Evolutionary conservation across 1,284 basidiomycete species (phyloP).

Genomic region (Grifola frondosa): DNA sequence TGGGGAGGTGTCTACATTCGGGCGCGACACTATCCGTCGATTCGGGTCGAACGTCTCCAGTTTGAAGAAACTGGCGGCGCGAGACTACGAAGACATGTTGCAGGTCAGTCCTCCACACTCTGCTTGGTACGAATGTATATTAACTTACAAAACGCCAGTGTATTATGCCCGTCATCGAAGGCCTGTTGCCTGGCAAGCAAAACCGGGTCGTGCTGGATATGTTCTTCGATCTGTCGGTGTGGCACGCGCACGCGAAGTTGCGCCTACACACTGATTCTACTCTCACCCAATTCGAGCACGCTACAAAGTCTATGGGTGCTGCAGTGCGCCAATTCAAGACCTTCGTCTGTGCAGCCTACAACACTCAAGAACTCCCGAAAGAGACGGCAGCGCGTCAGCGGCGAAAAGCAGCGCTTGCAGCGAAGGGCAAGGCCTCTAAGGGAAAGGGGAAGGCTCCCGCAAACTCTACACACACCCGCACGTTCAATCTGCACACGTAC

Average conservation of each 20-base stretch:
- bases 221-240: constrained; percentile 26
- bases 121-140: not conserved
- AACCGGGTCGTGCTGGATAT: constrained; percentile 25
- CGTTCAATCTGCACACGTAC: not conserved
- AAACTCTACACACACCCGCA: not conserved
- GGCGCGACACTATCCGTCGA: constrained; percentile 24
- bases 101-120: constrained; percentile 17
- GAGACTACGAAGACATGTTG: constrained; percentile 32
- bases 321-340: constrained; percentile 20
- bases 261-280: constrained; percentile 30
- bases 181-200: constrained; percentile 21
- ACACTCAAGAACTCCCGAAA: constrained; percentile 28
- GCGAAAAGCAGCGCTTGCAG: not conserved
- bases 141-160: constrained; percentile 25
- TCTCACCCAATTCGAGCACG: constrained; percentile 13
- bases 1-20: constrained; percentile 28
- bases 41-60: constrained; percentile 27
- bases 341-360: constrained; percentile 14
- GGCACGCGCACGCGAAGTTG: constrained; percentile 35
- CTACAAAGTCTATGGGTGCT: constrained; percentile 20
- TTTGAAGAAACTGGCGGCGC: constrained; percentile 29
- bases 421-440: not conserved
- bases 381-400: constrained; percentile 20
- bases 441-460: not conserved
- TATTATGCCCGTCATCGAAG: constrained; percentile 31